Base-by-base conservation (phyloP, 805 yeast genomes). In the Lipomyces sp. region DNA sequence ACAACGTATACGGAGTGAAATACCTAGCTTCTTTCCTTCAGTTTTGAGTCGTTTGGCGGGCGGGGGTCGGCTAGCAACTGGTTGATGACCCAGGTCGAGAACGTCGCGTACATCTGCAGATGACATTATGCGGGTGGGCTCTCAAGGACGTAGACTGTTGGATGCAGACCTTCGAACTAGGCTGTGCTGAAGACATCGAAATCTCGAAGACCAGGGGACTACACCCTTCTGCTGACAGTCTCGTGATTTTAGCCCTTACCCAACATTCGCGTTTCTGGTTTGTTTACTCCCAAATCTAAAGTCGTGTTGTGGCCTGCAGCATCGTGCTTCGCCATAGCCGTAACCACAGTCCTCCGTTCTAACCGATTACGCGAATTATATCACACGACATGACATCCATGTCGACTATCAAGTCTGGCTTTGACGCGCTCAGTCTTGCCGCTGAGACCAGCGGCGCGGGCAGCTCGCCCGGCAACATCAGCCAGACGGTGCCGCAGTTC, bases 71-170 rank as follows among this genome's bases (percentile, higher is more conserved):
- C 43, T 36, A 13, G 49, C 28, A 14, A 47, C 38, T 19, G 47
- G 50, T 44, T 45, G 34, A 19, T 47, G 55, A 11, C 65, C 63
- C 49, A 66, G 49, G 29, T 64, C 62, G 49, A 66, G 55, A 51
- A 66, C 61, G 47, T 65, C 69, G 19, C 68, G 60, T 4, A 65
- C 61, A 49, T 65, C 69, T n/a, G 65, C 62, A 14, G 65, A 60
- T 26, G 65, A 61, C 60, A 60, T 61, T 54, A 36, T 54, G 13
- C n/a, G n/a, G n/a, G n/a, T n/a, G n/a, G n/a, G n/a, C n/a, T n/a
- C n/a, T n/a, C n/a, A n/a, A n/a, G n/a, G n/a, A n/a, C n/a, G n/a
- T n/a, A n/a, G n/a, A n/a, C n/a, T n/a, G n/a, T n/a, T n/a, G n/a
- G n/a, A n/a, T n/a, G n/a, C n/a, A n/a, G n/a, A n/a, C n/a, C n/a